phyloP scores from a whole-genome alignment of 345 rosid species.

The Isatis tinctoria region DNA sequence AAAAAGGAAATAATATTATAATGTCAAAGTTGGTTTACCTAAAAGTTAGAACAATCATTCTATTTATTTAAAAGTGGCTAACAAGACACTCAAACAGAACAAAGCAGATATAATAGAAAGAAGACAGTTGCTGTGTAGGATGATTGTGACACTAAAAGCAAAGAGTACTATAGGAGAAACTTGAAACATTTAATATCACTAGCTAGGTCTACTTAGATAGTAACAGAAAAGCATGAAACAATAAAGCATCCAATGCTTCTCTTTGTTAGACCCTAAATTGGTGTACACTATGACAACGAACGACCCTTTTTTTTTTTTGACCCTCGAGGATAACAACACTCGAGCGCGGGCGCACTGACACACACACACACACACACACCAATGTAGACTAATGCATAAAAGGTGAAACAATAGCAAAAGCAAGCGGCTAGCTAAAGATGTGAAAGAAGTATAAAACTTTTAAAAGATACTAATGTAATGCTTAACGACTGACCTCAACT shows the following conservation, averaged over 20 bases:
- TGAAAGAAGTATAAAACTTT: not conserved
- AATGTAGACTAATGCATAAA: not conserved
- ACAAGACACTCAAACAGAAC: conserved; percentile 27
- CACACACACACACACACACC: not conserved
- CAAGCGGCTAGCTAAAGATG: not conserved
- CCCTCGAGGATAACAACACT: not conserved
- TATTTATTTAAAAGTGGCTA: conserved; percentile 18
- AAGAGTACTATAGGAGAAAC: conserved; percentile 2
- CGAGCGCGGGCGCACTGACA: not conserved
- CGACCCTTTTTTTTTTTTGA: not conserved
- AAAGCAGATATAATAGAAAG: not conserved
- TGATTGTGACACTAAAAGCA: conserved; percentile 29
- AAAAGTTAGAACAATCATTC: conserved; percentile 32
- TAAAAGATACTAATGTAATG: not conserved
- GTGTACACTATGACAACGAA: conserved; percentile 7
- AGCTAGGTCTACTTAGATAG: not conserved
- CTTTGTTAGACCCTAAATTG: conserved; percentile 5
- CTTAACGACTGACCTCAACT: not conserved
- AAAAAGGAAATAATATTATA: conserved; percentile 27
- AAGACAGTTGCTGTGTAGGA: conserved; percentile 18
- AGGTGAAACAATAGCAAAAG: not conserved
- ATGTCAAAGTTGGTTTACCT: conserved; percentile 34
- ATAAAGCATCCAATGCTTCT: conserved; percentile 23
- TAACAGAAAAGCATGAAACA: not conserved
- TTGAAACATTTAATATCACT: not conserved